Evolutionary conservation across 1,284 basidiomycete genomes (phyloP).

Genomic region (Albatrellus sp.): DNA sequence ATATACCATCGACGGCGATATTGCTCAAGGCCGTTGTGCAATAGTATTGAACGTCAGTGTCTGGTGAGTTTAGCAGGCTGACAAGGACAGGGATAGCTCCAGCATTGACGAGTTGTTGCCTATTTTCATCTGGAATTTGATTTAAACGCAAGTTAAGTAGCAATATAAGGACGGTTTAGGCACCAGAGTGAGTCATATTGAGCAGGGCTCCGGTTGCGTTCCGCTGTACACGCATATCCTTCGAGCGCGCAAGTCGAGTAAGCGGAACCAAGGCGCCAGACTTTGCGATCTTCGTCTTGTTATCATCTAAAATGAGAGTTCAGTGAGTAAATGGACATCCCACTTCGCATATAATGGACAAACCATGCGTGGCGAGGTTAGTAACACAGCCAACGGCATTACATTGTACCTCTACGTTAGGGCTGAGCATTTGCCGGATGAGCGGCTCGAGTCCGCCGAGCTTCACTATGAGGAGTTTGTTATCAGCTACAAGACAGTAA

Average conservation of each 20-base stretch:
- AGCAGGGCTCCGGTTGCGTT: slow-evolving; percentile 97
- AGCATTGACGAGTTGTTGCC: slow-evolving; percentile 96
- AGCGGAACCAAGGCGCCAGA: slow-evolving; percentile 95
- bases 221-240: slow-evolving; percentile 98
- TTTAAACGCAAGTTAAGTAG: neutral
- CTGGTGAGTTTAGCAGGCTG: slow-evolving; percentile 87
- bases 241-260: slow-evolving; percentile 91
- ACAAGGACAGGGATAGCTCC: slow-evolving; percentile 98
- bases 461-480: slow-evolving; percentile 98
- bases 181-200: slow-evolving; percentile 99
- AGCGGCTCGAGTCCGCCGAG: slow-evolving; percentile 96
- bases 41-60: slow-evolving; percentile 99
- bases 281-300: slow-evolving; percentile 99
- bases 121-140: slow-evolving; percentile 74
- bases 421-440: slow-evolving; percentile 98
- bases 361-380: slow-evolving; percentile 96
- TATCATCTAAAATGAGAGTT: slow-evolving; percentile 60
- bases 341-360: slow-evolving; percentile 16
- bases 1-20: slow-evolving; percentile 88
- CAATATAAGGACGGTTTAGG: slow-evolving; percentile 15
- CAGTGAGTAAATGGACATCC: neutral
- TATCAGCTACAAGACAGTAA: slow-evolving; percentile 60
- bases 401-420: slow-evolving; percentile 99
- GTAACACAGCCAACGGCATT: slow-evolving; percentile 99
- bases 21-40: slow-evolving; percentile 98